Evolutionary conservation across 768 basidiomycete genomes (phyloP).

Genomic region (Guyanaporus albipodus): DNA sequence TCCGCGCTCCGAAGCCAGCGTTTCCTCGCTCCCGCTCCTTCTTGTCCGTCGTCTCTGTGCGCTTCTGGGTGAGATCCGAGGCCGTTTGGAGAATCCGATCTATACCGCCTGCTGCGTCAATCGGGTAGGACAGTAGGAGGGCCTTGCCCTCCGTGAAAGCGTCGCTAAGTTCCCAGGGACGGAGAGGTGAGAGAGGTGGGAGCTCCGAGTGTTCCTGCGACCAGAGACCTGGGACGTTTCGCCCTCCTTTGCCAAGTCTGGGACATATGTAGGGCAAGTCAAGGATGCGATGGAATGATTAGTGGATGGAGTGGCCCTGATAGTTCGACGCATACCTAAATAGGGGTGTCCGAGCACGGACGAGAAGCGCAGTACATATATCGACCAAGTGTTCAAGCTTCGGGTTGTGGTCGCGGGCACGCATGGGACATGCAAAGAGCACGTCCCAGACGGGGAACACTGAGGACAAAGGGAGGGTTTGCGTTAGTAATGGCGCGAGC

Average conservation of each 20-base stretch:
- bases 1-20: conserved; percentile 49
- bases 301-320: not conserved
- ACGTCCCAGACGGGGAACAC: conserved; percentile 68
- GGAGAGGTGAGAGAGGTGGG: conserved; percentile 41
- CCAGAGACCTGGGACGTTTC: conserved; percentile 51
- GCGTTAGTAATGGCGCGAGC: conserved; percentile 67
- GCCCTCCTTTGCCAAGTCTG: conserved; percentile 52
- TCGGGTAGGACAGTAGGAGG: conserved; percentile 62
- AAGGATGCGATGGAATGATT: not conserved
- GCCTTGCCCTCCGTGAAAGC: conserved; percentile 64
- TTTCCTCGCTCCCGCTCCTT: conserved; percentile 31
- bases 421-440: conserved; percentile 56
- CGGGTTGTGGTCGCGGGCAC: conserved; percentile 48
- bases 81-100: conserved; percentile 68
- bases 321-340: conserved; percentile 42
- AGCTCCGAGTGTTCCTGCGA: conserved; percentile 37
- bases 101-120: conserved; percentile 63
- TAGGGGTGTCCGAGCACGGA: conserved; percentile 51
- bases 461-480: conserved; percentile 63
- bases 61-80: conserved; percentile 52
- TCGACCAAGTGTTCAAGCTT: conserved; percentile 71
- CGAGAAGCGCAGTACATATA: conserved; percentile 65
- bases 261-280: not conserved
- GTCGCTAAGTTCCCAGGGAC: conserved; percentile 52
- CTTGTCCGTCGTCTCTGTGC: conserved; percentile 37